phyloP scores from a whole-genome alignment of 2,329 filamentous ascomycete species.

The Blumeriella jaapii region DNA sequence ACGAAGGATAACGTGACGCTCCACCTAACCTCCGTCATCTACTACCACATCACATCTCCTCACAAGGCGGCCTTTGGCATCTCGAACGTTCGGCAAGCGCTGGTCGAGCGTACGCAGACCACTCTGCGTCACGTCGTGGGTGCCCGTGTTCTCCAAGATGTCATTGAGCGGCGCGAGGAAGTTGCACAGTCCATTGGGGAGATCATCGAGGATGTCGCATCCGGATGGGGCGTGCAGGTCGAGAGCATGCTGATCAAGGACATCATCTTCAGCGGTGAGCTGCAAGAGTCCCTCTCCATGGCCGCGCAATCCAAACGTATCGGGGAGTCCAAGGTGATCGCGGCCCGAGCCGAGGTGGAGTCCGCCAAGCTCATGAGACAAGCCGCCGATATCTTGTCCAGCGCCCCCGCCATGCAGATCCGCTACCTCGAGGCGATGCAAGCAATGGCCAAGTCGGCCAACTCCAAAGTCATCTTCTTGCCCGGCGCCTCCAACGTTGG shows the following conservation, averaged over 20 bases:
- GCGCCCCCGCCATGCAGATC: conserved; percentile 95
- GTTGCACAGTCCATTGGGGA: conserved; percentile 90
- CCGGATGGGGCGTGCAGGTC: conserved; percentile 89
- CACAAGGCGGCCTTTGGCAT: conserved; percentile 98
- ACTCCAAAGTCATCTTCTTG: conserved; percentile 78
- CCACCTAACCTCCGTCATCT: conserved; percentile 91
- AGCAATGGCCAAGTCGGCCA: conserved; percentile 90
- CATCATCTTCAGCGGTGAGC: conserved; percentile 90
- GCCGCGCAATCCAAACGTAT: conserved; percentile 97
- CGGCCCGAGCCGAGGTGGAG: conserved; percentile 93
- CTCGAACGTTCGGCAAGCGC: conserved; percentile 85
- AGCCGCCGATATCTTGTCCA: conserved; percentile 86
- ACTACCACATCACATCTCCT: conserved; percentile 92
- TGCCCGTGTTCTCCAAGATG: conserved; percentile 89
- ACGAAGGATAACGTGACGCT: conserved; percentile 98
- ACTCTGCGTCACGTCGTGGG: conserved; percentile 95
- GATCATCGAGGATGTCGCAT: conserved; percentile 92
- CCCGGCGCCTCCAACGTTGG: conserved; percentile 47
- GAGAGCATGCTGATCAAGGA: conserved; percentile 99
- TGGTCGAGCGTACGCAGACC: conserved; percentile 95
- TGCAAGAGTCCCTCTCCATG: conserved; percentile 96
- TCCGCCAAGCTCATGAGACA: conserved; percentile 86
- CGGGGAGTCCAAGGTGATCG: conserved; percentile 96
- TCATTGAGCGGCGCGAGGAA: conserved; percentile 96
- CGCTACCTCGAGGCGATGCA: conserved; percentile 98